These are phyloP conservation scores for Exophiala calicioides DNA, from an alignment of 2,329 filamentous ascomycete species.

Conservation along the genomic window DNA sequence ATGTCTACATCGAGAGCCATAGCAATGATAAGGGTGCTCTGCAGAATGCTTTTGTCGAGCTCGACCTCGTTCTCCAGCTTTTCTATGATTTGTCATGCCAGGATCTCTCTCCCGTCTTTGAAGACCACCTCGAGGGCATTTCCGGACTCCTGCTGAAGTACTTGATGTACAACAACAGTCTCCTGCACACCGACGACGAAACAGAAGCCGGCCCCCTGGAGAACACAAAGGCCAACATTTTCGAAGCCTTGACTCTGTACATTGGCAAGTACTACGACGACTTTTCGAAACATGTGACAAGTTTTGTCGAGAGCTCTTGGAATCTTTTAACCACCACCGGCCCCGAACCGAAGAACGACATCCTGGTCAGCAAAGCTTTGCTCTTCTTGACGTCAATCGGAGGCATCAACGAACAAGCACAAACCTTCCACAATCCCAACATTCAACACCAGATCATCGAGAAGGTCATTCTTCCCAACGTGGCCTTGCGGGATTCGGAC, in stretches of 20 bases:
- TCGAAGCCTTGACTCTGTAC: conserved; percentile 85
- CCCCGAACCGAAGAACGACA: conserved; percentile 87
- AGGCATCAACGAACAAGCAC: conserved; percentile 72
- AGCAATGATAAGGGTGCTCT: conserved; percentile 73
- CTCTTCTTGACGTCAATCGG: conserved; percentile 93
- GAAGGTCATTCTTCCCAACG: conserved; percentile 92
- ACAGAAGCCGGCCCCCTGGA: conserved; percentile 81
- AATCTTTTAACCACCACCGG: conserved; percentile 83
- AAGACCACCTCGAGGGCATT: conserved; percentile 79
- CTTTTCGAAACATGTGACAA: conserved; percentile 75
- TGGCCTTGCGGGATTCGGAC: conserved; percentile 87
- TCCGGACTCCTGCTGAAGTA: conserved; percentile 87
- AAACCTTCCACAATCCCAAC: conserved; percentile 78
- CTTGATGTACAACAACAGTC: conserved; percentile 80
- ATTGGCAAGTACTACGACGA: conserved; percentile 95
- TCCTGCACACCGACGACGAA: conserved; percentile 85
- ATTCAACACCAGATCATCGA: conserved; percentile 86
- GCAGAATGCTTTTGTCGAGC: conserved; percentile 75
- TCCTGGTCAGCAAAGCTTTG: conserved; percentile 88
- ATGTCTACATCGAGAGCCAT: conserved; percentile 67
- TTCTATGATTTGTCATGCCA: conserved; percentile 97
- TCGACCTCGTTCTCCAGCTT: conserved; percentile 87
- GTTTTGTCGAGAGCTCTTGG: conserved; percentile 91
- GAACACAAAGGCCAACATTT: conserved; percentile 88
- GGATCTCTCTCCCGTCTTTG: conserved; percentile 90